phyloP scores from a whole-genome alignment of 1,284 basidiomycete species.

The Meripilus lineatus region DNA sequence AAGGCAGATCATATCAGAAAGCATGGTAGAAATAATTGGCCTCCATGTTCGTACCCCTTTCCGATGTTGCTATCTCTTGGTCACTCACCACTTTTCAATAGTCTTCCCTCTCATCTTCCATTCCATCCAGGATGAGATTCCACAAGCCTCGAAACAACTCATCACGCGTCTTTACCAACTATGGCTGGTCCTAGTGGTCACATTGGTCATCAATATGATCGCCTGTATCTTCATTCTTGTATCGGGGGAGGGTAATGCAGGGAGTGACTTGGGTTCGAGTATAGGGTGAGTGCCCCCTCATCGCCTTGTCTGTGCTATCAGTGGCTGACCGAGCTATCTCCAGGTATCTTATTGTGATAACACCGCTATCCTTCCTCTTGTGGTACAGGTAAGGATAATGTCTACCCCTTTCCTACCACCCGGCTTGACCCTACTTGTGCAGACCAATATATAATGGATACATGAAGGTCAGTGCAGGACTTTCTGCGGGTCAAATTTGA shows the following conservation, averaged over 20 bases:
- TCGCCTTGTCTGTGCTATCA: not conserved
- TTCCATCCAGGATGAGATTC: constrained; percentile 86
- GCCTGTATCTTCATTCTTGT: constrained; percentile 86
- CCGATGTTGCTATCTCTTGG: constrained; percentile 10
- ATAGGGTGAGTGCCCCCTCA: constrained; percentile 56
- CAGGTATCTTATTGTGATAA: constrained; percentile 84
- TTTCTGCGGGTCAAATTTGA: constrained; percentile 4
- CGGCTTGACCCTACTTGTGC: too few relatives aligned
- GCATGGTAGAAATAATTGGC: constrained; percentile 89
- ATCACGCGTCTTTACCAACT: constrained; percentile 84
- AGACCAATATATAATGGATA: constrained; percentile 96
- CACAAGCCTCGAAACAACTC: constrained; percentile 73
- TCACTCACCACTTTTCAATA: constrained; percentile 27
- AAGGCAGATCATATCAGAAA: constrained; percentile 70
- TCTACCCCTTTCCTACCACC: too few relatives aligned
- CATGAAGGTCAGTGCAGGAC: constrained; percentile 70
- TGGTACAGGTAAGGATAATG: constrained; percentile 85
- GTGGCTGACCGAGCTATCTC: constrained; percentile 3
- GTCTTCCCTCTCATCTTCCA: constrained; percentile 95
- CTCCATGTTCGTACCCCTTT: constrained; percentile 56
- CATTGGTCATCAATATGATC: constrained; percentile 86
- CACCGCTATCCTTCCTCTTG: constrained; percentile 77
- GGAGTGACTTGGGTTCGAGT: constrained; percentile 75
- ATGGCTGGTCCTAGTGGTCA: constrained; percentile 79
- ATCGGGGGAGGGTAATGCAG: constrained; percentile 72